Evolutionary conservation across 2,329 filamentous ascomycete species (phyloP).

Genomic region (Trichophyton schoenleinii): DNA sequence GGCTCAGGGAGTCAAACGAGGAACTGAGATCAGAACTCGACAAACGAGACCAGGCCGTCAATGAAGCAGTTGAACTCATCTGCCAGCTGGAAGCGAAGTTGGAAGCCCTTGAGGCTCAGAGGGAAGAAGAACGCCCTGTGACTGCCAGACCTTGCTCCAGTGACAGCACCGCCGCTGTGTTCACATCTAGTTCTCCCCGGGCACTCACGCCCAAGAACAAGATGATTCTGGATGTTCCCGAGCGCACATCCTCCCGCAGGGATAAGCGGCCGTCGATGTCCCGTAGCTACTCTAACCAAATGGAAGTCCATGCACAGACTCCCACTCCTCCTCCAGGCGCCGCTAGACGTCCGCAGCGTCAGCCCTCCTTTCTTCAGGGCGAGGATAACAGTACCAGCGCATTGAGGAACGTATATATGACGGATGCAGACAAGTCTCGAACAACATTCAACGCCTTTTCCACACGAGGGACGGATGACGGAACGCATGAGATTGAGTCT

Average conservation of each 20-base stretch:
- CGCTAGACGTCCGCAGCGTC: slow-evolving; percentile 19
- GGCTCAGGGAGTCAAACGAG: slow-evolving; percentile 27
- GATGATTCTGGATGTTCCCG: slow-evolving; percentile 25
- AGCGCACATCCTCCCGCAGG: slow-evolving; percentile 28
- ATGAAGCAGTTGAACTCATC: slow-evolving; percentile 33
- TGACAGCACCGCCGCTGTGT: slow-evolving; percentile 13
- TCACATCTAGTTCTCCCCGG: slow-evolving; percentile 10
- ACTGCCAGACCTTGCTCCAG: slow-evolving; percentile 18
- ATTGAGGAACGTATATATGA: slow-evolving; percentile 28
- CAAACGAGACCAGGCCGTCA: slow-evolving; percentile 30
- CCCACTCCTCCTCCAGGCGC: slow-evolving; percentile 13
- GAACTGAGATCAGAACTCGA: slow-evolving; percentile 27
- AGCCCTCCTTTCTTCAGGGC: slow-evolving; percentile 29
- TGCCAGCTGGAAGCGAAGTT: slow-evolving; percentile 32
- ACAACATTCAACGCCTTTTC: slow-evolving; percentile 21
- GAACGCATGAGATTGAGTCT: slow-evolving; percentile 25
- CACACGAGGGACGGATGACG: slow-evolving; percentile 25
- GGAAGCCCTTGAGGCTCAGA: slow-evolving; percentile 19
- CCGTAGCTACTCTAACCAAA: slow-evolving; percentile 10
- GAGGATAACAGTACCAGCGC: slow-evolving; percentile 27
- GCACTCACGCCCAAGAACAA: slow-evolving; percentile 20
- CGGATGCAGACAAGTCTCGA: slow-evolving; percentile 20
- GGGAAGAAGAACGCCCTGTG: slow-evolving; percentile 14
- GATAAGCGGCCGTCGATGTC: slow-evolving; percentile 15
- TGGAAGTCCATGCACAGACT: slow-evolving; percentile 6